phyloP scores from a whole-genome alignment of 73 alveolate genomes.

The Paramecium sexaurelia region DNA sequence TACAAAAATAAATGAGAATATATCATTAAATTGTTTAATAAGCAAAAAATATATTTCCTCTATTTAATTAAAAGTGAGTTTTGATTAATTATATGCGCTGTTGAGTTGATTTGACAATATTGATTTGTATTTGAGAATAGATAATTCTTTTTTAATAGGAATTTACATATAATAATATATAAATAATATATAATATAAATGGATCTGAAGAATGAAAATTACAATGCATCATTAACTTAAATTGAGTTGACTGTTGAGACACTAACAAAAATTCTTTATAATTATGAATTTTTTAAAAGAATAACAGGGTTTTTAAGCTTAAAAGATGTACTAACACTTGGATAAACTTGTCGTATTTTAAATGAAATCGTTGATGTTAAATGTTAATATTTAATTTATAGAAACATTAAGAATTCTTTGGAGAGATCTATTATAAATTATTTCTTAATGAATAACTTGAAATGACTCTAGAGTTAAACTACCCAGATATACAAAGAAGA shows the following conservation, averaged over 20 bases:
- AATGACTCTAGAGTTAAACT: background rate
- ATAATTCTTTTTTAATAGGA: background rate
- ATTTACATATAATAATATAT: background rate
- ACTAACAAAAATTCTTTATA: background rate
- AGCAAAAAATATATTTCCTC: background rate
- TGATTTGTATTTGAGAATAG: background rate
- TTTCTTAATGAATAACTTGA: conserved; percentile 19
- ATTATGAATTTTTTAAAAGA: background rate
- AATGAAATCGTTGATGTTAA: background rate
- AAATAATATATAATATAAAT: background rate
- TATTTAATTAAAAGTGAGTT: too few relatives aligned
- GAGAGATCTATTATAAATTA: conserved; percentile 25
- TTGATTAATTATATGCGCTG: too few relatives aligned
- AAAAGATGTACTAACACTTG: background rate
- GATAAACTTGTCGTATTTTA: conserved; percentile 16
- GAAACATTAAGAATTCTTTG: conserved; percentile 37
- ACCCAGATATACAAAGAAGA: conserved; percentile 14
- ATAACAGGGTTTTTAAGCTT: background rate
- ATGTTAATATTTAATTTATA: background rate
- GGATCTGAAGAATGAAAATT: background rate
- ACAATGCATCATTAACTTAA: background rate
- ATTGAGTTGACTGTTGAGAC: background rate
- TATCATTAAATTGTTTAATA: background rate
- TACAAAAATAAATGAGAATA: background rate
- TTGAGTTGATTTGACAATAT: too few relatives aligned